Evolutionary conservation across 176 grass and related monocot genomes (phyloP).

Genomic region (Eleusine indica): DNA sequence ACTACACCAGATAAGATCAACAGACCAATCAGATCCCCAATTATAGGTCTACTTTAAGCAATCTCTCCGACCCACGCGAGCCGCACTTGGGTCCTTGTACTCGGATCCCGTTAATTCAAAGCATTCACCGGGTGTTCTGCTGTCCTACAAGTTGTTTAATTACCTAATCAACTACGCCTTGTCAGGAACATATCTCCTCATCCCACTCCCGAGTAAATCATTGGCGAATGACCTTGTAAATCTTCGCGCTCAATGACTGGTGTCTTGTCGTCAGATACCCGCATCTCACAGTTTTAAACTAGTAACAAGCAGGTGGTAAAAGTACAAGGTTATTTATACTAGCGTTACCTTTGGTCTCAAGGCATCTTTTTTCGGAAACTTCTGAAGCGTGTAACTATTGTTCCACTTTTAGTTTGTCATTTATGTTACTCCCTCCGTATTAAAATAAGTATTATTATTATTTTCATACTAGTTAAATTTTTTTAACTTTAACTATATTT

Average conservation of each 20-base stretch:
- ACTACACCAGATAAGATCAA: conserved; percentile 3
- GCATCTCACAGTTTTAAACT: too few species aligned
- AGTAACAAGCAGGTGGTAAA: too few species aligned
- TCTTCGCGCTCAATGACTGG: background rate
- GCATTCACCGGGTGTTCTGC: background rate
- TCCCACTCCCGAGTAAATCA: background rate
- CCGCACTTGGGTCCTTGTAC: background rate
- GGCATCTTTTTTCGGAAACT: background rate
- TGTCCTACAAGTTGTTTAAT: background rate
- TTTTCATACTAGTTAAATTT: too few species aligned
- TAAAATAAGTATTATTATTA: too few species aligned
- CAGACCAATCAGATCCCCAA: conserved; percentile 4
- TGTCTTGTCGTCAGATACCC: background rate
- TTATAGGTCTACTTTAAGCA: conserved; percentile 1
- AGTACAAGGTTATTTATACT: background rate
- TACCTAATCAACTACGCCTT: background rate
- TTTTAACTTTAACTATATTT: too few species aligned
- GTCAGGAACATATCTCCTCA: conserved; percentile 15
- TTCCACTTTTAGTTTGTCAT: too few species aligned
- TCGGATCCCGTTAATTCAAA: conserved; percentile 24
- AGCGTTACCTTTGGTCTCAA: background rate
- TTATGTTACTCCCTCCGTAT: too few species aligned
- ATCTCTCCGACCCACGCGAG: conserved; percentile 18
- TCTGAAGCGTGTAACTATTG: background rate
- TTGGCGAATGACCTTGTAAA: background rate